These are phyloP conservation scores for Persicaria tinctoria DNA, from an alignment of 148 eudicot species.

Conservation along the genomic window DNA sequence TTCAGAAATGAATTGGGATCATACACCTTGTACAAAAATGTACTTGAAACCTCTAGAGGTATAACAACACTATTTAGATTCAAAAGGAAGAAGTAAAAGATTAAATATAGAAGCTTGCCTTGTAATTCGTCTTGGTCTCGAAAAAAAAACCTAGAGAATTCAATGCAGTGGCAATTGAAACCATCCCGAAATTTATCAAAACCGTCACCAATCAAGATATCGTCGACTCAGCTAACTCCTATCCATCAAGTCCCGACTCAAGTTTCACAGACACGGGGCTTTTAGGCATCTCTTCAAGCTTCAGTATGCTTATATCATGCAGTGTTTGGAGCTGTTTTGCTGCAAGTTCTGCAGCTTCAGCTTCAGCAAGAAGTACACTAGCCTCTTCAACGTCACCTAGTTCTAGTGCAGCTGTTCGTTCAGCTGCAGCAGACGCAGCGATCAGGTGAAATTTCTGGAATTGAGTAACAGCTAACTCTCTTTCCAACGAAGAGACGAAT, in stretches of 20 bases:
- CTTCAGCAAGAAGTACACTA: constrained; percentile 56
- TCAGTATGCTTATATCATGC: constrained; percentile 32
- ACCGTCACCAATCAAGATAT: constrained; percentile 14
- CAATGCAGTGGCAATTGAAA: constrained; percentile 6
- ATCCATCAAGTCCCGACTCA: not conserved
- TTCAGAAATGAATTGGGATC: not conserved
- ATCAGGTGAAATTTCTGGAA: constrained; percentile 47
- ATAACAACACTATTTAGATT: not conserved
- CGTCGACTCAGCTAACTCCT: constrained; percentile 40
- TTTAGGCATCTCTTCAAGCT: constrained; percentile 28
- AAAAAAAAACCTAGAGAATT: not conserved
- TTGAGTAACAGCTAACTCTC: constrained; percentile 49
- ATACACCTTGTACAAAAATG: constrained; percentile 13
- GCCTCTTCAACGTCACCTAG: constrained; percentile 65
- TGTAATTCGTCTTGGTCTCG: not conserved
- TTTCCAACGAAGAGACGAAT: constrained; percentile 42
- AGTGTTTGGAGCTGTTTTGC: constrained; percentile 46
- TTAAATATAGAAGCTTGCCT: not conserved
- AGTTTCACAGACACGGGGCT: constrained; percentile 39
- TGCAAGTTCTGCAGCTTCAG: constrained; percentile 53
- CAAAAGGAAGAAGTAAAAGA: not conserved
- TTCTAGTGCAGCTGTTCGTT: constrained; percentile 57
- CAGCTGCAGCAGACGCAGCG: constrained; percentile 44
- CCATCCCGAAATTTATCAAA: constrained; percentile 1
- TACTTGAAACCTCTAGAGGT: not conserved